phyloP scores from a whole-genome alignment of 2,329 filamentous ascomycete species.

The Fusarium poae region DNA sequence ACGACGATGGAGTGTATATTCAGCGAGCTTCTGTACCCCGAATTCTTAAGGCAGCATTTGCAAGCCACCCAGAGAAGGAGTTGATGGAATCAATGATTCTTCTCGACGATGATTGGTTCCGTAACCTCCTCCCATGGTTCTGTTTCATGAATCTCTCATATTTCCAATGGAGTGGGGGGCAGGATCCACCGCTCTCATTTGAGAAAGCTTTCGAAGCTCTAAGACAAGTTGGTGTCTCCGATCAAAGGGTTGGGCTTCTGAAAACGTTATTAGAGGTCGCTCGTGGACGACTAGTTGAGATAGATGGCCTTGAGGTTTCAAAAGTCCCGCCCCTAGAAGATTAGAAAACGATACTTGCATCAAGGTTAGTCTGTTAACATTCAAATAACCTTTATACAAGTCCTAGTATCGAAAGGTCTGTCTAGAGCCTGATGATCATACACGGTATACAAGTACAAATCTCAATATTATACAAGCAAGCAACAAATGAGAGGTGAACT shows the following conservation, averaged over 20 bases:
- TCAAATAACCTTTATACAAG: too few species aligned
- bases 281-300: background rate
- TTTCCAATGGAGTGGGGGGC: background rate
- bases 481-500: too few species aligned
- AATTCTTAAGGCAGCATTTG: background rate
- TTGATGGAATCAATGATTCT: background rate
- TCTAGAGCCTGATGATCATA: too few species aligned
- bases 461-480: too few species aligned
- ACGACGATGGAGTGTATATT: accelerated
- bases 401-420: too few species aligned
- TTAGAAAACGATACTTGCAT: too few species aligned
- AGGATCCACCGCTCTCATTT: background rate
- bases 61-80: background rate
- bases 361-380: too few species aligned
- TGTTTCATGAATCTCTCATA: background rate
- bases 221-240: background rate
- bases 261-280: background rate
- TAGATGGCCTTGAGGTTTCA: background rate
- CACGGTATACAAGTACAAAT: too few species aligned
- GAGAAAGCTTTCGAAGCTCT: background rate
- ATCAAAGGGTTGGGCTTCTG: background rate
- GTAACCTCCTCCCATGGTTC: background rate
- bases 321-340: too few species aligned
- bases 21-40: accelerated
- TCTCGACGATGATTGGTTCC: accelerated